Conservation (phyloP, 176 grass and related monocot species). For the Ensete glaucum region DNA sequence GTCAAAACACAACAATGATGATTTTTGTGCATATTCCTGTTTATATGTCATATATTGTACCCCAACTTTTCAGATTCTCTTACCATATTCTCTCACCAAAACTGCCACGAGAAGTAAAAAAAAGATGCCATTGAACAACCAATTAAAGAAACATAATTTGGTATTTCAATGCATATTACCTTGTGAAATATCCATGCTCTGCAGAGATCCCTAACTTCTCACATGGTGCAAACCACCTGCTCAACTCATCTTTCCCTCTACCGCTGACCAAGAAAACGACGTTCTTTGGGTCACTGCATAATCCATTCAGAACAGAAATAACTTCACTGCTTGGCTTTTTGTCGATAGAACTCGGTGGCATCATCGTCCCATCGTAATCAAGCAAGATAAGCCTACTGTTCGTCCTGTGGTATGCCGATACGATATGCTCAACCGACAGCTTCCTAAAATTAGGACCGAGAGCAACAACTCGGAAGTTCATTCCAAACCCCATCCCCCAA, state of each 20-base stretch:
- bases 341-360: background rate
- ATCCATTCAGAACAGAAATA: background rate
- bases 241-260: conserved; percentile 28
- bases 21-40: too few species aligned
- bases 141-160: background rate
- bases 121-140: background rate
- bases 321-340: conserved; percentile 5
- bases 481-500: conserved; percentile 26
- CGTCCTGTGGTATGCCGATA: conserved; percentile 9
- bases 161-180: conserved; percentile 9
- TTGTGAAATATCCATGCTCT: conserved; percentile 42
- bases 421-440: conserved; percentile 11
- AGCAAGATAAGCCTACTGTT: conserved; percentile 29
- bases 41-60: too few species aligned
- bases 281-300: conserved; percentile 30
- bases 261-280: conserved; percentile 38
- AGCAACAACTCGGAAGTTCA: conserved; percentile 23
- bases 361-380: conserved; percentile 35
- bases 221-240: conserved; percentile 26
- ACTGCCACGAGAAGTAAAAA: background rate
- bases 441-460: conserved; percentile 8
- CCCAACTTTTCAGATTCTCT: too few species aligned
- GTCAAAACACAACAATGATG: too few species aligned
- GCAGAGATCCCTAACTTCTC: conserved; percentile 32
- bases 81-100: background rate